phyloP scores from a whole-genome alignment of 208 protist species.

The Crithidia thermophila region DNA sequence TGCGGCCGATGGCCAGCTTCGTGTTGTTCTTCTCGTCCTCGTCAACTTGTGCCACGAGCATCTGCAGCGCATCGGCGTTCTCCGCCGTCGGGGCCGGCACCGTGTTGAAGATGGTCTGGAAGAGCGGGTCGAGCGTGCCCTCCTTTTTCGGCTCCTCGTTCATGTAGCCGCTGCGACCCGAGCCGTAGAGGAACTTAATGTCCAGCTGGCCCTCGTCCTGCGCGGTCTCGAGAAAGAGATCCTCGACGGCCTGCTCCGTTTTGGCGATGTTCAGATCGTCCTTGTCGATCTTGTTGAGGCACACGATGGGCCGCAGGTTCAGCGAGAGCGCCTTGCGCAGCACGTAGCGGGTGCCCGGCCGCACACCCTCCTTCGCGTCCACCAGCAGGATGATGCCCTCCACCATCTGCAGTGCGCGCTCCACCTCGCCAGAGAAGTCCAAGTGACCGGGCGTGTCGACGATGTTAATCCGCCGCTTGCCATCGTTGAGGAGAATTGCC shows the following conservation, averaged over 20 bases:
- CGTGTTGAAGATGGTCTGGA: conserved; percentile 93
- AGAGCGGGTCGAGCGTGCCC: conserved; percentile 90
- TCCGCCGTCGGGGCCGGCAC: conserved; percentile 74
- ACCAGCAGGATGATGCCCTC: conserved; percentile 97
- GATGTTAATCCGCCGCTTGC: conserved; percentile 95
- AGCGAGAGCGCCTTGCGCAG: conserved; percentile 96
- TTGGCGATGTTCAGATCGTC: conserved; percentile 89
- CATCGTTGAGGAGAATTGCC: conserved; percentile 76
- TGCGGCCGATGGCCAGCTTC: conserved; percentile 94
- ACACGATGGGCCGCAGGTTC: conserved; percentile 96
- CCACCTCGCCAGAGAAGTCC: conserved; percentile 98
- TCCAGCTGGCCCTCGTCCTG: conserved; percentile 95
- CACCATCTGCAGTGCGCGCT: conserved; percentile 97
- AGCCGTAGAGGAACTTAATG: conserved; percentile 96
- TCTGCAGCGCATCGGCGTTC: conserved; percentile 75
- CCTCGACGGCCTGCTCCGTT: conserved; percentile 95
- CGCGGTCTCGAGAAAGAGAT: conserved; percentile 95
- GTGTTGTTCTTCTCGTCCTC: conserved; percentile 73
- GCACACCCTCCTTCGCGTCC: conserved; percentile 96
- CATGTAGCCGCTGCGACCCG: conserved; percentile 93
- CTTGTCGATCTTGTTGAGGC: conserved; percentile 98
- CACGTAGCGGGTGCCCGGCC: conserved; percentile 98
- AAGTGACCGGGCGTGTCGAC: conserved; percentile 98
- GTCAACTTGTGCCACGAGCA: conserved; percentile 96
- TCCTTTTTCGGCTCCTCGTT: conserved; percentile 71